Evolutionary conservation across 1,284 basidiomycete genomes (phyloP).

Genomic region (Hemileia vastatrix): DNA sequence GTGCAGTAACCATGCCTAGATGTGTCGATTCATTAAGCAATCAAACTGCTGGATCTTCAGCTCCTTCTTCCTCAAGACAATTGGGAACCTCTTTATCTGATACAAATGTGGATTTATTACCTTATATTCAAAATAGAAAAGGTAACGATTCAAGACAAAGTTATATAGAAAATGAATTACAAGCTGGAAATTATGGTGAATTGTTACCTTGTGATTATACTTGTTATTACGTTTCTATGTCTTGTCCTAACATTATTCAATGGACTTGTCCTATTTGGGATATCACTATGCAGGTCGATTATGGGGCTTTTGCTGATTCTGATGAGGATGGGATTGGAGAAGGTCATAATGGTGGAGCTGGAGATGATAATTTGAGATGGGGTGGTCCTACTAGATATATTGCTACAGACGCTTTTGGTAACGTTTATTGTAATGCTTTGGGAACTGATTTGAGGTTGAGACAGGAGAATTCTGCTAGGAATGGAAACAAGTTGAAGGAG

Average conservation of each 20-base stretch:
- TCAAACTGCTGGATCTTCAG: too few species aligned
- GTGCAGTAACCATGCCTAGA: slow-evolving; percentile 46
- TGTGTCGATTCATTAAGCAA: slow-evolving; percentile 43
- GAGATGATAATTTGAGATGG: not conserved
- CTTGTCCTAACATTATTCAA: slow-evolving; percentile 35
- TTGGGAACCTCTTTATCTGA: too few species aligned
- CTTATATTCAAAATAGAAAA: too few species aligned
- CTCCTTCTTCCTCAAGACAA: too few species aligned
- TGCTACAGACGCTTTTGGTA: slow-evolving; percentile 26
- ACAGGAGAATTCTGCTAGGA: too few species aligned
- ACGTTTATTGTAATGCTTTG: slow-evolving; percentile 29
- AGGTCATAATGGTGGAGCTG: slow-evolving; percentile 6
- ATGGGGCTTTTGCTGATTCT: slow-evolving; percentile 1
- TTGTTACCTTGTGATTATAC: slow-evolving; percentile 33
- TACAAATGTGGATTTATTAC: too few species aligned
- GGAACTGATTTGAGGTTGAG: slow-evolving; percentile 15
- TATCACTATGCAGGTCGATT: slow-evolving; percentile 15
- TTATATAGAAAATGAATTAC: too few species aligned
- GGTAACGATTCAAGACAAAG: too few species aligned
- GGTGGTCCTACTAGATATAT: too few species aligned
- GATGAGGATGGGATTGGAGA: slow-evolving; percentile 11
- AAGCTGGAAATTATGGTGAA: slow-evolving; percentile 36
- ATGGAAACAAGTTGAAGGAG: too few species aligned
- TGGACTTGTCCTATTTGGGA: slow-evolving; percentile 32
- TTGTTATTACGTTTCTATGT: slow-evolving; percentile 33